Conservation (phyloP, 495 filamentous ascomycete genomes). For the Aspergillus leporis region DNA sequence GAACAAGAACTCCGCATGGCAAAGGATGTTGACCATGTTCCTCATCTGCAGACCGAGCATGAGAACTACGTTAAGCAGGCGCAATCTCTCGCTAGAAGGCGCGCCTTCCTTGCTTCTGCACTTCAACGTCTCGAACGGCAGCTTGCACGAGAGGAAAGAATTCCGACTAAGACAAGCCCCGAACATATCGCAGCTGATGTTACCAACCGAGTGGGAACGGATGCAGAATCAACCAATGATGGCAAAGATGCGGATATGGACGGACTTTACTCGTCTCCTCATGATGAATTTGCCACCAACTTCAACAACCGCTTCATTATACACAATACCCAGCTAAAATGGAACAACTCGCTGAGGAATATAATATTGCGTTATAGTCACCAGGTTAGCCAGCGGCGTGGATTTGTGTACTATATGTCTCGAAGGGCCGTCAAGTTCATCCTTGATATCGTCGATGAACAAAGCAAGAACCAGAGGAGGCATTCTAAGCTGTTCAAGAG, state of each 20-base stretch:
- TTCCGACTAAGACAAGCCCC: constrained; percentile 22
- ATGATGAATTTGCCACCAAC: constrained; percentile 75
- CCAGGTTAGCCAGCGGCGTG: constrained; percentile 91
- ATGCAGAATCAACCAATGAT: constrained; percentile 47
- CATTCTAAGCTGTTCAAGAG: constrained; percentile 33
- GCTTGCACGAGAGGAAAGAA: constrained; percentile 43
- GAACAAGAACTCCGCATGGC: constrained; percentile 65
- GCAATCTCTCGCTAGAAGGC: constrained; percentile 68
- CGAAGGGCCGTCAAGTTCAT: constrained; percentile 96
- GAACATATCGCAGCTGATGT: constrained; percentile 49
- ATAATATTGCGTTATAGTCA: constrained; percentile 97
- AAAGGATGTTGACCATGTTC: constrained; percentile 52
- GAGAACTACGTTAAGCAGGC: constrained; percentile 70
- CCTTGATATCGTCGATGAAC: constrained; percentile 93
- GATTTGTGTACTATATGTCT: constrained; percentile 97
- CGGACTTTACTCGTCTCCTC: constrained; percentile 39
- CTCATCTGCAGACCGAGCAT: constrained; percentile 58
- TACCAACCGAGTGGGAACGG: constrained; percentile 43
- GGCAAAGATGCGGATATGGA: constrained; percentile 43
- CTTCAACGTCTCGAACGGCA: constrained; percentile 64
- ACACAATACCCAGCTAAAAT: constrained; percentile 95
- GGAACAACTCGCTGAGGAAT: constrained; percentile 94
- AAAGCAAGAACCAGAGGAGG: constrained; percentile 64
- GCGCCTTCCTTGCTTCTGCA: constrained; percentile 74
- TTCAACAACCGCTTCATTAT: constrained; percentile 99